Conservation (phyloP, 2,329 filamentous ascomycete genomes). For the Cordyceps tenuipes region DNA sequence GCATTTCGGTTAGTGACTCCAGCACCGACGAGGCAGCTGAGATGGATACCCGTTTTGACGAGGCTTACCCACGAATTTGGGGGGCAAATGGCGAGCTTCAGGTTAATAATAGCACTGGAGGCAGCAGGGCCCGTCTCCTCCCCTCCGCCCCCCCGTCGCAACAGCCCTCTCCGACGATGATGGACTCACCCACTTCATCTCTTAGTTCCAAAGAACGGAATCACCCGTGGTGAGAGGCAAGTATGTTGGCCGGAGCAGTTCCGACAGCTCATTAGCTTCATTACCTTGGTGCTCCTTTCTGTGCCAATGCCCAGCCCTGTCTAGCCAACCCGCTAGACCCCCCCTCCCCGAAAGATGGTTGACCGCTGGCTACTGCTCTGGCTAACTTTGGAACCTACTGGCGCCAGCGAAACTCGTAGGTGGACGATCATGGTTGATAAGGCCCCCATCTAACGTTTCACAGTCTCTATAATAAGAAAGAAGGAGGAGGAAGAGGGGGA, state of each 20-base stretch:
- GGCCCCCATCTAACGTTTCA: too few species aligned
- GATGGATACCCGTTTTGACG: background rate
- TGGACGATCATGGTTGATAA: too few species aligned
- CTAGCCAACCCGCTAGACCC: background rate
- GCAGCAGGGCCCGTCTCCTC: background rate
- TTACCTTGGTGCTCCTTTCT: background rate
- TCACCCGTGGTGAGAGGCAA: background rate
- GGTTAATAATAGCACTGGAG: slow-evolving; percentile 6
- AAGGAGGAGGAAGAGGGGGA: too few species aligned
- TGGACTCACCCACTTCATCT: background rate
- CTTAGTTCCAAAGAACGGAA: background rate
- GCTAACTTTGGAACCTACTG: too few species aligned
- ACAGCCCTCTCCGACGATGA: background rate
- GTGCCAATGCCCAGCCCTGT: too few species aligned
- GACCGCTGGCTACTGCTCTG: background rate
- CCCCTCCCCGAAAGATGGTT: background rate
- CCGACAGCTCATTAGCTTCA: background rate
- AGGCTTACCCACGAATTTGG: background rate
- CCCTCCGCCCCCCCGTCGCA: background rate
- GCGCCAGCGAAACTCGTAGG: too few species aligned
- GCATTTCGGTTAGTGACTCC: background rate
- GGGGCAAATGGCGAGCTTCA: background rate
- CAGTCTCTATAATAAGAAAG: too few species aligned
- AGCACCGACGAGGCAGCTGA: background rate
- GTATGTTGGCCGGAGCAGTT: background rate